Percentiles rank a stretch among this genome's conserved stretches.
These are phyloP conservation scores for Phytophthora cactorum DNA, from an alignment of 352 stramenopile genomes.

Conservation along the genomic window DNA sequence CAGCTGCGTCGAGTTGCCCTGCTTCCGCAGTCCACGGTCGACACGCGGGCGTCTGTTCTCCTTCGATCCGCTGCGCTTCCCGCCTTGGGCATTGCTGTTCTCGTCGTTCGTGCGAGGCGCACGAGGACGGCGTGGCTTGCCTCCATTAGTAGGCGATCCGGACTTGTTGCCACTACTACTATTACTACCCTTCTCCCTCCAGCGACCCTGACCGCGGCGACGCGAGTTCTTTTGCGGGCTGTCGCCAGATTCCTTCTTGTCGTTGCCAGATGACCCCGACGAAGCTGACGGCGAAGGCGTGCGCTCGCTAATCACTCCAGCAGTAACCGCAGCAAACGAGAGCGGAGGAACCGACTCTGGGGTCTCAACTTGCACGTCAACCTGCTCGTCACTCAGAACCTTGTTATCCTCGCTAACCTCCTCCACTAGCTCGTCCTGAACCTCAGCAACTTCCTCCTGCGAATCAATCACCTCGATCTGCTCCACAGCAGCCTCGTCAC, in stretches of 20 bases:
- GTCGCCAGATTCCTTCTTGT: conserved; percentile 34
- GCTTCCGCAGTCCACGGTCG: conserved; percentile 50
- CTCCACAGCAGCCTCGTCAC: conserved; percentile 11
- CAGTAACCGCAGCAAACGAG: conserved; percentile 55
- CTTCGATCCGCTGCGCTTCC: conserved; percentile 37
- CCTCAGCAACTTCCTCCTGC: conserved; percentile 30
- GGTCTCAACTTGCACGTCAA: conserved; percentile 11
- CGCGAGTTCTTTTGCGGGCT: conserved; percentile 40
- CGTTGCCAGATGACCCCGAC: conserved; percentile 23
- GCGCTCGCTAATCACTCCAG: conserved; percentile 26
- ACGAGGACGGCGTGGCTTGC: conserved; percentile 45
- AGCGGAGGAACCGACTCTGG: conserved; percentile 45
- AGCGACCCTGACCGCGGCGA: conserved; percentile 44
- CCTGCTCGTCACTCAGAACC: conserved; percentile 20
- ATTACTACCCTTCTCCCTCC: conserved; percentile 48
- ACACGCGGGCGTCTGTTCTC: conserved; percentile 47
- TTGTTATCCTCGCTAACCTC: conserved; percentile 15
- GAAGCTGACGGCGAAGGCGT: conserved; percentile 34
- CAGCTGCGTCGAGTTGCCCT: conserved; percentile 31
- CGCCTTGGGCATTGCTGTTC: conserved; percentile 24
- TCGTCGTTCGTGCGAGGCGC: conserved; percentile 37
- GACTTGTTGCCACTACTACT: conserved; percentile 40
- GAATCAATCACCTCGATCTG: conserved; percentile 5
- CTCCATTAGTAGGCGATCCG: conserved; percentile 28
- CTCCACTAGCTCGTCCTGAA: conserved; percentile 25